phyloP scores from a whole-genome alignment of 2,329 filamentous ascomycete species.

The Monilinia fructigena region DNA sequence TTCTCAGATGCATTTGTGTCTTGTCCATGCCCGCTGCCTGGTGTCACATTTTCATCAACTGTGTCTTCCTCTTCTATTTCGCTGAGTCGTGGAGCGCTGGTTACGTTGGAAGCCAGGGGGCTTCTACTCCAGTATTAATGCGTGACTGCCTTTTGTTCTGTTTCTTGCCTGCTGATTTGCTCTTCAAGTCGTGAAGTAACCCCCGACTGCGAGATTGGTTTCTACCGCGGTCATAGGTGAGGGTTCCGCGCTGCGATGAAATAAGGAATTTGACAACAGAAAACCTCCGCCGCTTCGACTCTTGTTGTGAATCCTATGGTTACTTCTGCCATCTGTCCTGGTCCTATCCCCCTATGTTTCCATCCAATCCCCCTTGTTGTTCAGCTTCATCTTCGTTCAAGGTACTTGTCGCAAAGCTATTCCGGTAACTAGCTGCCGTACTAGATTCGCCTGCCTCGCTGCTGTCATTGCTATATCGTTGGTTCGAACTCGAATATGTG shows the following conservation, averaged over 20 bases:
- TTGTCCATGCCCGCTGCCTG: constrained; percentile 16
- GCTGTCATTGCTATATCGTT: constrained; percentile 42
- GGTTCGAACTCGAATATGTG: constrained; percentile 29
- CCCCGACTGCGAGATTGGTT: constrained; percentile 27
- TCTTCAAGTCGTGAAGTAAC: constrained; percentile 33
- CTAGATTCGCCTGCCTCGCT: constrained; percentile 50
- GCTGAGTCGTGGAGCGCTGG: constrained; percentile 21
- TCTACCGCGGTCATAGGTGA: constrained; percentile 18
- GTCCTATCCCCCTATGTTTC: constrained; percentile 12
- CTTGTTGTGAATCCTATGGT: constrained; percentile 35
- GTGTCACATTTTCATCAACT: constrained; percentile 13
- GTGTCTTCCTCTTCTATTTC: constrained; percentile 12
- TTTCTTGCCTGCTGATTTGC: constrained; percentile 34
- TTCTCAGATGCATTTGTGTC: constrained; percentile 19
- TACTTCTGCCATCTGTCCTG: constrained; percentile 31
- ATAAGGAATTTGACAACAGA: constrained; percentile 33
- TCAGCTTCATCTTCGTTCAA: constrained; percentile 20
- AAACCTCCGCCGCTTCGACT: constrained; percentile 38
- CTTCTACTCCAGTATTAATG: constrained; percentile 34
- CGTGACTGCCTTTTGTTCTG: constrained; percentile 33
- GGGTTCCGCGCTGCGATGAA: constrained; percentile 10
- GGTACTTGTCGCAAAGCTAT: constrained; percentile 28
- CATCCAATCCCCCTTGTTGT: constrained; percentile 21
- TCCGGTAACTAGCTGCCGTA: constrained; percentile 39
- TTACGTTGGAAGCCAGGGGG: constrained; percentile 34